Evolutionary conservation across 2,329 filamentous ascomycete species (phyloP), one percentile per base, ranked within the genome.

Genomic region (Colletotrichum liriopes): DNA sequence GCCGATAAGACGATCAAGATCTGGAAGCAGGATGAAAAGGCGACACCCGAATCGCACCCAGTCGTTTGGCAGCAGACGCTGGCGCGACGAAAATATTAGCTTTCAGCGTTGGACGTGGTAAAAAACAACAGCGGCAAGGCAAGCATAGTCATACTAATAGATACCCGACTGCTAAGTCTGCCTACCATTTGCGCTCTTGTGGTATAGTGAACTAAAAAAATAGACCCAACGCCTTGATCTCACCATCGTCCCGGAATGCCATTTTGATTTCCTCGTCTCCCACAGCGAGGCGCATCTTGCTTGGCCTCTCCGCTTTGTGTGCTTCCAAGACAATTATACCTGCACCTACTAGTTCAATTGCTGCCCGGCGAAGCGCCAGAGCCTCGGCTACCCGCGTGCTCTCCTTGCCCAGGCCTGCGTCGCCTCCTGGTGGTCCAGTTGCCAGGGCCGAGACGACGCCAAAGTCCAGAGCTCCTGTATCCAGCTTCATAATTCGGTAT

Each of bases 1-100:
- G 94, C 95, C 7, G 96, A 99, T 81, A 99, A 99, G 88, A 98
- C 95, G 0, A 98, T 98, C 82, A 98, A 99, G 89, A 91, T 99
- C 70, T 99, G 96, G 96, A 97, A 95, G 82, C 93, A 93, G 76
- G 96, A 99, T 81, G 94, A 97, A 58, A 90, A 93, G 65, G 96
- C 96, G 23, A 98, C 96, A 0, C 93, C 93, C 47, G 94, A 98
- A 81, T 93, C 93, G 1, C 95, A 98, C 83, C 96, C 96, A 2
- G 82, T 99, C 54, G 92, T 97, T 55, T 99, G 96, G 96, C 94
- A 93, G 78, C 95, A 95, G 29, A 94, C 90, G 1, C 82, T 97
- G 67, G 91, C 91, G 20, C 88, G 93, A 78, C 90, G 93, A 80
- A 96, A 95, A 37, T 71, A 62, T 8, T 71, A 71, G 82, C 96